Conservation (phyloP, 2,329 filamentous ascomycete genomes). For the Paecilomyces fulvus region DNA sequence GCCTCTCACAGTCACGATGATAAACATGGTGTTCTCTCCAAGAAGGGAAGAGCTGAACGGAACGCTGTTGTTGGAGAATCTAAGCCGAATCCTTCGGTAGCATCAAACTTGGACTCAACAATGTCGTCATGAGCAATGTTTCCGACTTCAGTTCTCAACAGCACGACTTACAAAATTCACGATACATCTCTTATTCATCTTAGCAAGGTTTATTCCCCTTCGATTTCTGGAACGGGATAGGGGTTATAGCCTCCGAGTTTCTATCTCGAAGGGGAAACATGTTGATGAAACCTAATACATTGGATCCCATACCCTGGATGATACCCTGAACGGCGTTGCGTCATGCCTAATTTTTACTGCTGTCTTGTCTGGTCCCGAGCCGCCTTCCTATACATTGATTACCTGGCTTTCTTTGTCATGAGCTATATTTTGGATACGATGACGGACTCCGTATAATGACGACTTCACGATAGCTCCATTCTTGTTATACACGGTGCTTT, state of each 20-base stretch:
- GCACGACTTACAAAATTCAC: neutral
- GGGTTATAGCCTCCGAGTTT: neutral
- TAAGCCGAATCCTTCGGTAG: neutral
- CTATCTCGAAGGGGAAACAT: neutral
- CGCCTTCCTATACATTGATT: neutral
- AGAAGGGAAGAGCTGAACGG: neutral
- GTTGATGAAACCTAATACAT: neutral
- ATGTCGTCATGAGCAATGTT: neutral
- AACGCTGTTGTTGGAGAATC: neutral
- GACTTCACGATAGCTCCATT: neutral
- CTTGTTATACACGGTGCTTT: neutral
- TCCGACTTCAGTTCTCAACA: neutral
- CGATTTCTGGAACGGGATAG: neutral
- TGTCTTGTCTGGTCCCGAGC: neutral
- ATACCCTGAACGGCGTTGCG: neutral
- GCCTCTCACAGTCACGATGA: conserved; percentile 27
- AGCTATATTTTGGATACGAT: neutral
- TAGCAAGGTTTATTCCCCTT: neutral
- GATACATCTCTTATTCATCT: neutral
- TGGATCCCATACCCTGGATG: neutral
- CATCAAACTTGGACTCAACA: neutral
- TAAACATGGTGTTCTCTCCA: conserved; percentile 10
- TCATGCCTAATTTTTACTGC: neutral
- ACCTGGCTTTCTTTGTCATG: neutral
- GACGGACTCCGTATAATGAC: neutral